phyloP scores from a whole-genome alignment of 176 grass and related monocot genomes.

The Guadua angustifolia region DNA sequence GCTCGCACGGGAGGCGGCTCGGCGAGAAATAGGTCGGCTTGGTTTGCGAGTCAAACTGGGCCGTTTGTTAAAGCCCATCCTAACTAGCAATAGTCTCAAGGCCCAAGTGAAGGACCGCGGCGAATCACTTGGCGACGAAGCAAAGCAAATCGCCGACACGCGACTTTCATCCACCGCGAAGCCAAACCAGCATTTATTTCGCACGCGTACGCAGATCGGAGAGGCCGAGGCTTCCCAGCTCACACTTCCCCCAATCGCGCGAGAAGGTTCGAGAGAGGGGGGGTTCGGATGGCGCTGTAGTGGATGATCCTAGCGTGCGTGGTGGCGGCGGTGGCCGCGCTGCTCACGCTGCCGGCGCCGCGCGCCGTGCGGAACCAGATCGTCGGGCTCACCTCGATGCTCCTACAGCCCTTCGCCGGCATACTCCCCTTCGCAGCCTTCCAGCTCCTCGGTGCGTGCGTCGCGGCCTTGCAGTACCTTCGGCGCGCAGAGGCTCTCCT shows the following conservation, averaged over 20 bases:
- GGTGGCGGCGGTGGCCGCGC: conserved; percentile 63
- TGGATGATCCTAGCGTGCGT: conserved; percentile 87
- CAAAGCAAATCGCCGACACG: conserved; percentile 36
- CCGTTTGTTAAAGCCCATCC: background rate
- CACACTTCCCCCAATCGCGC: background rate
- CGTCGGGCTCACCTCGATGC: conserved; percentile 66
- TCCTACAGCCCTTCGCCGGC: conserved; percentile 67
- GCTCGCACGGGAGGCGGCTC: background rate
- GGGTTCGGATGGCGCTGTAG: conserved; percentile 74
- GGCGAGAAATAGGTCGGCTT: background rate
- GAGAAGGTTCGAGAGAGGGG: background rate
- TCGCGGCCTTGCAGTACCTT: background rate
- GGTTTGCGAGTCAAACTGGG: background rate
- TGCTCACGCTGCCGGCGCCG: conserved; percentile 79
- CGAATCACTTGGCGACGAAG: conserved; percentile 55
- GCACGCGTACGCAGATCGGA: conserved; percentile 45
- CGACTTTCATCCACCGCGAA: conserved; percentile 40
- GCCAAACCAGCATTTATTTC: conserved; percentile 33
- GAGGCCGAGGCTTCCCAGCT: conserved; percentile 29
- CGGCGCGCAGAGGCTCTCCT: background rate
- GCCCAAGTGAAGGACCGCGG: background rate
- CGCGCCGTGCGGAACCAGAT: conserved; percentile 67
- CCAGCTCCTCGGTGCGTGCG: conserved; percentile 69
- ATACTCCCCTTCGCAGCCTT: conserved; percentile 85
- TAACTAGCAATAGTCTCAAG: background rate